Conservation (phyloP, 495 filamentous ascomycete genomes). For the Chaetomium cochliodes region DNA sequence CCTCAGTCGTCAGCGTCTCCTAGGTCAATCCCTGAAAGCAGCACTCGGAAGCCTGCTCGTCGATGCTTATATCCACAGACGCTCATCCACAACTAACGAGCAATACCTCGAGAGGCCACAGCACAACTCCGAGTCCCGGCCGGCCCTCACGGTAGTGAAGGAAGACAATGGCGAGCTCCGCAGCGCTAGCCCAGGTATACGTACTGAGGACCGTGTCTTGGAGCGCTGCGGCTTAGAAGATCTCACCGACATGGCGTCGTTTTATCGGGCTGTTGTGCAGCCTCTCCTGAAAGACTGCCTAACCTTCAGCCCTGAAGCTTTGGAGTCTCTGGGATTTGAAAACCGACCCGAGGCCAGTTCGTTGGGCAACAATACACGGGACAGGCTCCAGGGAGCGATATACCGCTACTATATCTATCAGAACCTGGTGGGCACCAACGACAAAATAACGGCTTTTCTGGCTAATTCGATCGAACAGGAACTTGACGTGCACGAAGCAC, state of each 20-base stretch:
- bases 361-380: constrained; percentile 25
- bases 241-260: constrained; percentile 7
- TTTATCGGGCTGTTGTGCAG: constrained; percentile 27
- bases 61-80: constrained; percentile 25
- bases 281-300: constrained; percentile 24
- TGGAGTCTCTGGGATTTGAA: background rate
- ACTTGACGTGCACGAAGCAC: no score
- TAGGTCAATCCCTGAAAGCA: constrained; percentile 17
- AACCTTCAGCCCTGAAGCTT: constrained; percentile 14
- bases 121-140: background rate
- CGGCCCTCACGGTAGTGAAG: background rate
- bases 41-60: constrained; percentile 22
- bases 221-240: background rate
- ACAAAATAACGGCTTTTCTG: no score
- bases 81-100: background rate
- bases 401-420: constrained; percentile 34
- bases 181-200: background rate
- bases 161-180: background rate
- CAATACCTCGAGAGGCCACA: background rate
- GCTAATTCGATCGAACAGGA: no score
- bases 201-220: background rate
- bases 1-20: constrained; percentile 21
- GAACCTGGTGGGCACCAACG: no score
- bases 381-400: constrained; percentile 27
- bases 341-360: background rate